These are phyloP conservation scores for Penicillium diatomitis DNA, from an alignment of 495 filamentous ascomycete genomes.

Conservation along the genomic window DNA sequence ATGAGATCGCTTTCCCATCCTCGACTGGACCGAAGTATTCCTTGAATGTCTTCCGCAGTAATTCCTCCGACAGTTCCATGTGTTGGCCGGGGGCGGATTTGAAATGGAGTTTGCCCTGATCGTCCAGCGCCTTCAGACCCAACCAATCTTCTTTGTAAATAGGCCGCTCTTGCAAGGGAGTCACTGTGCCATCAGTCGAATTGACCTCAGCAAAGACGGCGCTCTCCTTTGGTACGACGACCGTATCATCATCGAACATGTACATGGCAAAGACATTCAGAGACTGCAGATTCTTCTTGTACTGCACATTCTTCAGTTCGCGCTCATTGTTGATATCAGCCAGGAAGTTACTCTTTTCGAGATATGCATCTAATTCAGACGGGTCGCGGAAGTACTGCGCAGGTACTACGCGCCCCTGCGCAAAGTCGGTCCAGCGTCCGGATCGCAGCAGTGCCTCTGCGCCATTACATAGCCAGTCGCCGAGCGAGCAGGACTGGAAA, in stretches of 20 bases:
- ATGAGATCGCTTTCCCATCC: slow-evolving; percentile 1
- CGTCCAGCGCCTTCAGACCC: slow-evolving; percentile 71
- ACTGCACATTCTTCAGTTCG: slow-evolving; percentile 57
- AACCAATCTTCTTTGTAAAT: slow-evolving; percentile 94
- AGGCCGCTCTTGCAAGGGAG: slow-evolving; percentile 55
- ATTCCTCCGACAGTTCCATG: slow-evolving; percentile 68
- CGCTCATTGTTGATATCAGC: slow-evolving; percentile 99
- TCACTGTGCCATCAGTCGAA: slow-evolving; percentile 50
- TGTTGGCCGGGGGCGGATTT: slow-evolving; percentile 60
- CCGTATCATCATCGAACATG: slow-evolving; percentile 78
- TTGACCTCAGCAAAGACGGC: slow-evolving; percentile 88
- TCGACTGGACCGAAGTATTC: slow-evolving; percentile 53
- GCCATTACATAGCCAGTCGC: slow-evolving; percentile 73
- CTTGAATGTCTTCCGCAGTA: slow-evolving; percentile 57
- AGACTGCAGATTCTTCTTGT: slow-evolving; percentile 58
- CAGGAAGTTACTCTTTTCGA: slow-evolving; percentile 83
- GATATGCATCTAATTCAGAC: slow-evolving; percentile 58
- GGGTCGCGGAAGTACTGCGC: slow-evolving; percentile 92
- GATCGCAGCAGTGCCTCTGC: slow-evolving; percentile 61
- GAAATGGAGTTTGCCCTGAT: slow-evolving; percentile 71
- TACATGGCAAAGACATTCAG: slow-evolving; percentile 82
- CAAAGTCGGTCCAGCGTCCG: slow-evolving; percentile 66
- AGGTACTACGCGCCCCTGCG: slow-evolving; percentile 73
- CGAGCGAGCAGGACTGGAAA: slow-evolving; percentile 56
- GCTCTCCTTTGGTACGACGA: slow-evolving; percentile 84